Base-by-base conservation (phyloP, 2,329 filamentous ascomycete genomes). In the Pestalotiopsis sp. region DNA sequence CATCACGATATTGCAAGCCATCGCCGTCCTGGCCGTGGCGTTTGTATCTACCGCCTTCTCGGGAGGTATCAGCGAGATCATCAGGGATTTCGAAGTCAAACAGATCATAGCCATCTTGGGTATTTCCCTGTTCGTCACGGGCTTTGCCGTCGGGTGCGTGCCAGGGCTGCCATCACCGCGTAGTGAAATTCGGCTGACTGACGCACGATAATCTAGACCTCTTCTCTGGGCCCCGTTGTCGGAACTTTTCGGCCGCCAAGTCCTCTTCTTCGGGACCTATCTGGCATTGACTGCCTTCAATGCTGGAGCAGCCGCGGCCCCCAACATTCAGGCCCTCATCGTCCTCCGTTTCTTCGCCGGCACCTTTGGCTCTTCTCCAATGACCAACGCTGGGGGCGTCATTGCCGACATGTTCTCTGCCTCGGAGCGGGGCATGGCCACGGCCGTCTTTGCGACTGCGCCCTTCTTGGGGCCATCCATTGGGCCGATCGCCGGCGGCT, bases 401-500 rank as follows among this genome's bases (percentile, higher is more conserved):
- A 85, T 89, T 66, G 87, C 86, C 17, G 86, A 89, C 72, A 85
- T 88, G 78, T 89, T 88, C 74, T 74, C 80, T 12, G 84, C 85
- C 1, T 78, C 80, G 3, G 76, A 87, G 66, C 76, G 87, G 72
- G 86, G 86, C 7, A 78, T 84, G 57, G 91, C 90, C 0, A 85
- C 90, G 71, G 86, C 87, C n/a, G 76, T 92, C 45, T 94, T 92
- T 73, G 88, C 90, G 4, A 84, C 89, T 14, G 81, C 74, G 69
- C 49, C 68, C 0, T 92, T 92, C 77, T 81, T 93, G 68, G 91
- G 91, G 1, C 89, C 91, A 0, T 86, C 82, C 80, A 68, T 87
- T 82, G 76, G 91, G 0, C 91, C 92, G 1, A 89, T 93, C 61
- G 86, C 87, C 4, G 89, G 89, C 71, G 90, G 90, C 2, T 93